Evolutionary conservation across 805 yeast species (phyloP), one percentile per base, ranked within the genome.

Genomic region (Kregervanrija pseudodelftensis): DNA sequence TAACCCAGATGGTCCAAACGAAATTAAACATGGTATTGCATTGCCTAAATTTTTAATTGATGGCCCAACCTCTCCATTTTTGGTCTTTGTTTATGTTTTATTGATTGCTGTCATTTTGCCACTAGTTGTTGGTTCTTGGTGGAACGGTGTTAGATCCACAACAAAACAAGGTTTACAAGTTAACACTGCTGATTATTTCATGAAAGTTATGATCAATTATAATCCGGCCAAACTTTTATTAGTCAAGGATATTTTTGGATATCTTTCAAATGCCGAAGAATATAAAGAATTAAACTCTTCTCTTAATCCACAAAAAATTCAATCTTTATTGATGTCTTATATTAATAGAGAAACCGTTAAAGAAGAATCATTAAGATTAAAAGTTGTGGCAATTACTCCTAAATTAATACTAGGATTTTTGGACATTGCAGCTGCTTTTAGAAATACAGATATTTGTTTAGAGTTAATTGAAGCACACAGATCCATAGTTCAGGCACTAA

Each of bases 1-100:
- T 41, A 96, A 95, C 61, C 99, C 99, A 4, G 99, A 93, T 68
- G 99, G 99, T 37, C 96, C 95, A 36, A 95, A 87, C 64, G 86
- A 86, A 28, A 74, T 83, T 14, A 69, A 83, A 15, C 96, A 88
- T 61, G 99, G 99, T 49, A 89, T 93, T 63, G 99, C 98, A 0
- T 68, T 93, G 52, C 99, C 99, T 31, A 81, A 84, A 60, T 88
- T 86, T 66, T 72, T 93, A 49, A 85, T 95, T 30, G 96, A 88
- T 51, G 89, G 95, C 37, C 73, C 80, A 46, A 80, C 81, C 16
- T 81, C 95, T 4, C 55, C 83, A 16, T 68, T 88, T 48, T 66
- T 85, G 28, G 73, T 82, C 12, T 62, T 76, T 2, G 52, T 73
- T 4, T 93, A 93, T 63, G 77, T 88, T 41, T 51, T 76, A 8